Evolutionary conservation across 2,329 filamentous ascomycete genomes (phyloP).

Genomic region (Aureobasidium sp.): DNA sequence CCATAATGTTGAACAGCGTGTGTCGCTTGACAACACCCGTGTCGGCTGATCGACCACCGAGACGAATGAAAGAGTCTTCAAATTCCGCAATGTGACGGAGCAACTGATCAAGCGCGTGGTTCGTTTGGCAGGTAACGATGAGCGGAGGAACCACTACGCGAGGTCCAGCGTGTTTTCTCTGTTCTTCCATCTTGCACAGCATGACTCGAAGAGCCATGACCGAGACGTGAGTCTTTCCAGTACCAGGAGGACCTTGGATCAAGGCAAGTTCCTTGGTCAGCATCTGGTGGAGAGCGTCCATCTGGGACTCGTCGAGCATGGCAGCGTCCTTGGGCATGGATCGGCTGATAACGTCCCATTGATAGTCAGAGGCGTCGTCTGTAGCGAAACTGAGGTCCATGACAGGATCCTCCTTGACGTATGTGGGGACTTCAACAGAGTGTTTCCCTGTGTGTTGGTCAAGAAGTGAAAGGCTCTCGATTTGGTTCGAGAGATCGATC

Average conservation of each 20-base stretch:
- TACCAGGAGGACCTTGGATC: constrained; percentile 75
- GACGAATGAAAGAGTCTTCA: constrained; percentile 55
- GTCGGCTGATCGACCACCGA: constrained; percentile 65
- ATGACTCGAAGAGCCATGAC: constrained; percentile 62
- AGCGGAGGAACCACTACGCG: constrained; percentile 55
- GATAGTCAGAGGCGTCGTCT: background rate
- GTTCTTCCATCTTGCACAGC: constrained; percentile 47
- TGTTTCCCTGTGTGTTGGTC: background rate
- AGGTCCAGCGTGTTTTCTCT: constrained; percentile 18
- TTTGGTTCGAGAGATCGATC: constrained; percentile 7
- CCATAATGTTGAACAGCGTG: constrained; percentile 57
- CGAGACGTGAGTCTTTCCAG: constrained; percentile 76
- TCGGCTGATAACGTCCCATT: background rate
- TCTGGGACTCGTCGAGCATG: constrained; percentile 64
- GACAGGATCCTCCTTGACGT: constrained; percentile 44
- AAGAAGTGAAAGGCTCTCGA: background rate
- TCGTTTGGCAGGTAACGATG: constrained; percentile 78
- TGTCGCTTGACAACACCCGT: constrained; percentile 54
- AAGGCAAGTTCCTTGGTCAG: constrained; percentile 66
- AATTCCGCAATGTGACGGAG: constrained; percentile 57
- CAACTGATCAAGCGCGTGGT: constrained; percentile 83
- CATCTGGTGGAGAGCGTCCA: constrained; percentile 60
- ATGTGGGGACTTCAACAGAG: constrained; percentile 38
- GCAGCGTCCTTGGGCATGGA: constrained; percentile 23
- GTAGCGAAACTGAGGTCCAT: constrained; percentile 40